phyloP scores from a whole-genome alignment of 1,284 basidiomycete genomes.

The Ganoderma sinense region DNA sequence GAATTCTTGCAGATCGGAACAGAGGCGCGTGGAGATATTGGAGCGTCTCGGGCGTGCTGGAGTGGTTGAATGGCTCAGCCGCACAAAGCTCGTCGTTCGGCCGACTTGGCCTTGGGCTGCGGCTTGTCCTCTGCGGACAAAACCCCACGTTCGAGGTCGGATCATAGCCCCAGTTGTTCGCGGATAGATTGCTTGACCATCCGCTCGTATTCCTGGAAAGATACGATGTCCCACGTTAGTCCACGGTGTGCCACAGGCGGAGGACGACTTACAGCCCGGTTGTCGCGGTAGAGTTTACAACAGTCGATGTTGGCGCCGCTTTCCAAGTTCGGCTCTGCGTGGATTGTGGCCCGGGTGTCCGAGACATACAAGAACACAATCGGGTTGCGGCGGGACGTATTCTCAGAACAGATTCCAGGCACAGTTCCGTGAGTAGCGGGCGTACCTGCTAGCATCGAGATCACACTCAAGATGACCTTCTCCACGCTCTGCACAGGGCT shows the following conservation, averaged over 20 bases:
- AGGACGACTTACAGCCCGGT: slow-evolving; percentile 57
- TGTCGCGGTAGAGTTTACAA: slow-evolving; percentile 93
- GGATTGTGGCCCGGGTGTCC: background rate
- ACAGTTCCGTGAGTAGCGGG: slow-evolving; percentile 17
- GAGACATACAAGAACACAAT: background rate
- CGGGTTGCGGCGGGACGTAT: slow-evolving; percentile 3
- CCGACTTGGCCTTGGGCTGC: background rate
- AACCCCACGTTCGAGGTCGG: background rate
- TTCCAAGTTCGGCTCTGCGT: slow-evolving; percentile 95
- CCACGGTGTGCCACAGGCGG: background rate
- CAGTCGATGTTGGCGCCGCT: slow-evolving; percentile 98
- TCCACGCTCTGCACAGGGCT: slow-evolving; percentile 97
- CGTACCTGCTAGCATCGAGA: slow-evolving; percentile 97
- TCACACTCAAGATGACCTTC: slow-evolving; percentile 94
- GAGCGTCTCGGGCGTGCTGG: background rate
- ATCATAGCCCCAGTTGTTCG: slow-evolving; percentile 74
- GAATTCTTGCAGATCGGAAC: background rate
- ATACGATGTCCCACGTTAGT: slow-evolving; percentile 13
- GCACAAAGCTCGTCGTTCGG: slow-evolving; percentile 10
- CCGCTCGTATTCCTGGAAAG: slow-evolving; percentile 72
- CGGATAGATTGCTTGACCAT: slow-evolving; percentile 73
- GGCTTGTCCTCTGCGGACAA: slow-evolving; percentile 3
- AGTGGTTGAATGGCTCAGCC: slow-evolving; percentile 7
- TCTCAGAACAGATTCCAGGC: slow-evolving; percentile 7
- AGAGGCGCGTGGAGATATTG: background rate